Evolutionary conservation across 148 eudicot genomes (phyloP), one percentile per base, ranked within the genome.

Genomic region (Arctostaphylos glauca): DNA sequence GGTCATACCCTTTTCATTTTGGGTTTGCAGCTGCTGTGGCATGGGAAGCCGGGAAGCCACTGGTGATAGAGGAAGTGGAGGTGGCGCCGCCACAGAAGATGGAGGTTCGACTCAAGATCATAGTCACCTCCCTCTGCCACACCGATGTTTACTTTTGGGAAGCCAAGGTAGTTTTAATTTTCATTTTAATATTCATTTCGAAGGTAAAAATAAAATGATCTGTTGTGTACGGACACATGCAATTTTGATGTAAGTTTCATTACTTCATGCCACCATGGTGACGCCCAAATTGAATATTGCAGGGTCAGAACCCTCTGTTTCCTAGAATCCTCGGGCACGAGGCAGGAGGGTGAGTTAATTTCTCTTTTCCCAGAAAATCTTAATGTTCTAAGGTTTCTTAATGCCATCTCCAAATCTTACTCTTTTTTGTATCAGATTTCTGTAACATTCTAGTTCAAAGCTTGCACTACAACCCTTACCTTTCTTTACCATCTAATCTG

Each of bases 251-350:
- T 31, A 31, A 31, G 38, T 31, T 31, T 31, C 38, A 31, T 31
- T 31, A 31, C 38, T 31, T 31, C 0, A 31, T 31, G 38, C 38
- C 38, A 31, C 38, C 38, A 31, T 31, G 38, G 38, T 31, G 38
- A 31, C 38, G 38, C 38, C 38, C 38, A 31, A 31, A 31, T 76
- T 19, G 83, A 76, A 3, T 83, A 9, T 71, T 78, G 76, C 84
- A 84, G 86, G 86, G 82, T 60, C 82, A 84, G 54, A 60, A 84
- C 64, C 79, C 86, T 0, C 0, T 79, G 41, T 88, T 83, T 85
- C 92, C 92, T 46, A 81, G 90, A 49, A 90, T 90, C 66, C 78
- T 90, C 8, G 92, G 92, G 44, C 92, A 90, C 46, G 92, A 90
- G 79, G 88, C 92, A 38, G 90, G 89, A 64, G 90, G 90, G 92